A percentile compares a stretch with the other conserved stretches of the same genome.
Evolutionary conservation across 2,329 filamentous ascomycete genomes (phyloP).

Genomic region (Truncatella angustata): DNA sequence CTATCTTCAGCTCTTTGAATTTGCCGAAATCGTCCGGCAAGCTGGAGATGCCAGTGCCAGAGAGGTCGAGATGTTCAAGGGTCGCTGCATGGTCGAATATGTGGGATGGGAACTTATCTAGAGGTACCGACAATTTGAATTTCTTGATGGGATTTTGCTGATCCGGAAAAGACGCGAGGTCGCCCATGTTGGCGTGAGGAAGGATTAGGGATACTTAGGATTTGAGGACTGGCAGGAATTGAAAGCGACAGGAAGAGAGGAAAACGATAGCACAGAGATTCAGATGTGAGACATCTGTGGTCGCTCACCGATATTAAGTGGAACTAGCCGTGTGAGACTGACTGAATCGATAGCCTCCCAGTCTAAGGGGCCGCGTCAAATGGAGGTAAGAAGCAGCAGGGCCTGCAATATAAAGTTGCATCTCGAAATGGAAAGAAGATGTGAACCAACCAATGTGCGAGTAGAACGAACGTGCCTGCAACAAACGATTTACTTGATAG

Average conservation of each 20-base stretch:
- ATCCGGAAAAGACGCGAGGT: background rate
- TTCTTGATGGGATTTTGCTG: slow-evolving; percentile 19
- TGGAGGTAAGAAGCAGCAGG: no score
- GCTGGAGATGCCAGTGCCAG: slow-evolving; percentile 38
- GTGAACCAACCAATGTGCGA: no score
- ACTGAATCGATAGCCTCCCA: no score
- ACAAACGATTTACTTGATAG: no score
- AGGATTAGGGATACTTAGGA: background rate
- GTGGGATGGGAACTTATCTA: slow-evolving; percentile 35
- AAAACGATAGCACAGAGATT: background rate
- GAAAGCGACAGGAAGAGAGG: background rate
- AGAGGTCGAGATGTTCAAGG: slow-evolving; percentile 47
- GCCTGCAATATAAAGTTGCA: no score
- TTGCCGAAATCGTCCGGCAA: slow-evolving; percentile 38
- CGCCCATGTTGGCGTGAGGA: background rate
- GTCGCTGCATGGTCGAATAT: slow-evolving; percentile 39
- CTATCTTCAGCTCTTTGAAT: slow-evolving; percentile 42
- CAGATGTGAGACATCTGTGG: background rate
- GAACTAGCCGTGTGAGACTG: background rate
- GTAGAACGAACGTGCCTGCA: no score
- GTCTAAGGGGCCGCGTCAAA: no score
- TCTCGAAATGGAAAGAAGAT: no score
- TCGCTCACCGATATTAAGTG: background rate
- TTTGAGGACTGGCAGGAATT: background rate
- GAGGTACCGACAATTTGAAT: slow-evolving; percentile 33